Conservation (phyloP, 306 rosid genomes). For the Quercus cerris region DNA sequence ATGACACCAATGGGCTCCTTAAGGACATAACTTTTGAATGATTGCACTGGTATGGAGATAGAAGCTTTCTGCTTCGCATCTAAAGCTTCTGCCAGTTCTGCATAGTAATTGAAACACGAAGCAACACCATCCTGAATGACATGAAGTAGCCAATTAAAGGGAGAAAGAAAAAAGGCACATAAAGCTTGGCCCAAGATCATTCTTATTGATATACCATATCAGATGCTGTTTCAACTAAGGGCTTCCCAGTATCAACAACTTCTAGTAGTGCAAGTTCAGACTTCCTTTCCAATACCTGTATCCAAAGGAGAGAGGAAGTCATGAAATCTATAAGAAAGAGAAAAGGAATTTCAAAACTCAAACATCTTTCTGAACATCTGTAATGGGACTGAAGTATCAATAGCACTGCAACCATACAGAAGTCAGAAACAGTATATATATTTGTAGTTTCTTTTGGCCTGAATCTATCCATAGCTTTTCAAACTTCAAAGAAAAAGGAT, state of each 20-base stretch:
- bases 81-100: constrained; percentile 93
- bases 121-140: constrained; percentile 87
- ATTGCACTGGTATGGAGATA: constrained; percentile 79
- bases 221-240: constrained; percentile 91
- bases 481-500: too few relatives aligned
- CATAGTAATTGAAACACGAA: constrained; percentile 91
- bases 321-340: too few relatives aligned
- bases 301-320: too few relatives aligned
- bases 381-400: too few relatives aligned
- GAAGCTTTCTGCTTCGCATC: constrained; percentile 78
- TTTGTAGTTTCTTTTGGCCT: too few relatives aligned
- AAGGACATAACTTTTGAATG: constrained; percentile 67
- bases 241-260: constrained; percentile 80
- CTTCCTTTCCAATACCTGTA: constrained; percentile 70
- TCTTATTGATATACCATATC: constrained; percentile 34
- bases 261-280: constrained; percentile 61
- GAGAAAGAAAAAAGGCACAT: too few relatives aligned
- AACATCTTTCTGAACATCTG: too few relatives aligned
- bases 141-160: not conserved
- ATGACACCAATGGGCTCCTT: constrained; percentile 92
- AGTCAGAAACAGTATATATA: too few relatives aligned
- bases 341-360: too few relatives aligned
- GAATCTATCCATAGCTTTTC: too few relatives aligned
- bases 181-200: too few relatives aligned
- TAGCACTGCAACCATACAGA: too few relatives aligned